Evolutionary conservation across 176 grass and related monocot species (phyloP).

Genomic region (Chrysopogon serrulatus): DNA sequence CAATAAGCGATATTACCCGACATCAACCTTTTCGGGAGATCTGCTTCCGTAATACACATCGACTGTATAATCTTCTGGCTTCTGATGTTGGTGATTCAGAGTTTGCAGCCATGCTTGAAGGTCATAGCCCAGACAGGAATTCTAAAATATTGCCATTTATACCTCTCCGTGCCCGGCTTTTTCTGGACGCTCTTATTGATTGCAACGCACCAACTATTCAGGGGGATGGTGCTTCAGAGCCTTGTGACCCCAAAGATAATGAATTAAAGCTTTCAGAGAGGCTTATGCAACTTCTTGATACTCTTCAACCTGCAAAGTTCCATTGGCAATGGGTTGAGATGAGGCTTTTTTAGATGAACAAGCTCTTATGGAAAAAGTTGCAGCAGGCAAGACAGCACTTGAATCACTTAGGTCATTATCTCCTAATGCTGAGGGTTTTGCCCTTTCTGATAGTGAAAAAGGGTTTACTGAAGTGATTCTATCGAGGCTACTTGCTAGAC

Average conservation of each 20-base stretch:
- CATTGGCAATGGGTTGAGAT: slow-evolving; percentile 99
- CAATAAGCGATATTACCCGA: slow-evolving; percentile 65
- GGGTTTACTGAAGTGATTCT: slow-evolving; percentile 95
- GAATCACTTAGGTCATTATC: slow-evolving; percentile 80
- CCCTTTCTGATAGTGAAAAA: slow-evolving; percentile 94
- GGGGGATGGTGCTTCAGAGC: slow-evolving; percentile 67
- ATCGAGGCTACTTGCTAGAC: slow-evolving; percentile 87
- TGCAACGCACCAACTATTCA: slow-evolving; percentile 62
- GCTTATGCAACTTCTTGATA: slow-evolving; percentile 86
- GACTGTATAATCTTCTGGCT: slow-evolving; percentile 76
- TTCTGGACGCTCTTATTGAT: slow-evolving; percentile 87
- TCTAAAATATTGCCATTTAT: slow-evolving; percentile 71
- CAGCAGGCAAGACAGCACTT: slow-evolving; percentile 57
- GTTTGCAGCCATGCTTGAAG: slow-evolving; percentile 83
- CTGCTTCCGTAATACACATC: slow-evolving; percentile 78
- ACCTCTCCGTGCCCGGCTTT: slow-evolving; percentile 87
- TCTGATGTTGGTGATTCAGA: slow-evolving; percentile 88
- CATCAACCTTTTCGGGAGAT: slow-evolving; percentile 92
- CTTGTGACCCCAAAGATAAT: slow-evolving; percentile 55
- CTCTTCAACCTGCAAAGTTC: slow-evolving; percentile 92
- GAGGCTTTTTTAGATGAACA: slow-evolving; percentile 97
- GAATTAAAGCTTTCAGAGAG: slow-evolving; percentile 70
- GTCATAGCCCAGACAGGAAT: slow-evolving; percentile 65
- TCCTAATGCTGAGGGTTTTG: slow-evolving; percentile 64
- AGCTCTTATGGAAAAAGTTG: slow-evolving; percentile 88